Percentiles rank a stretch among this genome's conserved stretches.
Evolutionary conservation across 331 rosid species (phyloP).

Genomic region (Stylosanthes scabra): DNA sequence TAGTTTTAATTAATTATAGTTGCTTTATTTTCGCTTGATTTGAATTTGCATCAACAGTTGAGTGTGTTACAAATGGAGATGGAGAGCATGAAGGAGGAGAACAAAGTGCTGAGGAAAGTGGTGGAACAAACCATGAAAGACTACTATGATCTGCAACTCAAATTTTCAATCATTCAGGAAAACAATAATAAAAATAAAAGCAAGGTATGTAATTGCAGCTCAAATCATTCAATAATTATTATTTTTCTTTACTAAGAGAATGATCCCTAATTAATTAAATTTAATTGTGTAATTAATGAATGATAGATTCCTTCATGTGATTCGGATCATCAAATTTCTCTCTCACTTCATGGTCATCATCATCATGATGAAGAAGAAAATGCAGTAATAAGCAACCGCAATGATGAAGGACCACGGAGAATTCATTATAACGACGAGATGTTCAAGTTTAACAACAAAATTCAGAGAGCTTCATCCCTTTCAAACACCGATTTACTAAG

Average conservation of each 20-base stretch:
- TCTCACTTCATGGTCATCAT: slow-evolving; percentile 39
- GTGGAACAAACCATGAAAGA: slow-evolving; percentile 89
- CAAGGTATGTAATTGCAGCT: slow-evolving; percentile 55
- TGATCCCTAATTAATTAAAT: background rate
- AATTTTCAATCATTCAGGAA: slow-evolving; percentile 61
- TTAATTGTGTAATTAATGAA: background rate
- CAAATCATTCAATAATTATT: background rate
- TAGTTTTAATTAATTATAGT: too few species aligned
- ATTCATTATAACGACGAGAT: slow-evolving; percentile 29
- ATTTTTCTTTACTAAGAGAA: background rate
- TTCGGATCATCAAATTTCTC: slow-evolving; percentile 61
- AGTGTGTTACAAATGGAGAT: slow-evolving; percentile 73
- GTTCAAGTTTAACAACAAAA: slow-evolving; percentile 34
- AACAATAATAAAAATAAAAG: slow-evolving; percentile 51
- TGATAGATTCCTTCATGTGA: slow-evolving; percentile 27
- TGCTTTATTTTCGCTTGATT: background rate
- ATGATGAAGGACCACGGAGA: slow-evolving; percentile 38
- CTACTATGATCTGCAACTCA: slow-evolving; percentile 74
- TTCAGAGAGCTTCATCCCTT: slow-evolving; percentile 37
- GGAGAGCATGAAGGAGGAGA: slow-evolving; percentile 88
- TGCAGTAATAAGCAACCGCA: slow-evolving; percentile 9
- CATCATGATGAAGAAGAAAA: slow-evolving; percentile 32
- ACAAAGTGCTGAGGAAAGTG: slow-evolving; percentile 67
- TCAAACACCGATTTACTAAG: slow-evolving; percentile 34
- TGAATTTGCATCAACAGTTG: slow-evolving; percentile 45